Base-by-base conservation (phyloP, 371 early-diverging fungal species). In the Zychaea mexicana region DNA sequence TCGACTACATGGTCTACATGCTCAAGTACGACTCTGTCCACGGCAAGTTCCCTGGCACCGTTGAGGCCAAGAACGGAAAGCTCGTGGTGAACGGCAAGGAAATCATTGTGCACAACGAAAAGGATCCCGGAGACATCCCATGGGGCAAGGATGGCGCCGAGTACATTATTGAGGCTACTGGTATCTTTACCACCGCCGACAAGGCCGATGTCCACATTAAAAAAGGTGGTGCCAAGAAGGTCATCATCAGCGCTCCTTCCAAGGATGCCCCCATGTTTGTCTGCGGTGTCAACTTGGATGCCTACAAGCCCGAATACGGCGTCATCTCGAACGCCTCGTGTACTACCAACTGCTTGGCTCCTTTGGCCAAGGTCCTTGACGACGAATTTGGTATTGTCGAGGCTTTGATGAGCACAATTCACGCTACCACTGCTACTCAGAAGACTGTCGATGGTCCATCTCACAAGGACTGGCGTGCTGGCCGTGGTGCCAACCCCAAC, bases 331-430 rank as follows among this genome's bases (percentile, higher is more conserved):
- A 99, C 87, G 99, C 99, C 54, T 98, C 98, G 60, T 99, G 99
- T 92, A 99, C 99, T 67, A 99, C 99, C 81, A 98, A 99, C 92
- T 99, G 99, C 85, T 83, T 99, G 61, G 99, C 99, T 52, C 99
- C 99, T 27, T 84, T 99, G 56, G 99, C 96, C 79, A 99, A 99
- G 90, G 92, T 98, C 63, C 84, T 99, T 74, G 75, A 99, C 86
- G 99, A 99, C 76, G 84, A 91, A 66, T 96, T 95, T 79, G 90
- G 96, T 70, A 92, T 96, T 73, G 83, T 85, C 47, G 91, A 97
- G 84, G 79, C 87, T 79, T 65, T 83, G 62, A 98, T 99, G 99
- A 96, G 96, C 66, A 99, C 99, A 36, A 93, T 96, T 70, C 99
- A 99, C 83, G 95, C 99, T 66, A 89, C 92, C 68, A 99, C 99